Evolutionary conservation across 2,329 filamentous ascomycete genomes (phyloP).

Genomic region (Fusarium sterilihyphosum): DNA sequence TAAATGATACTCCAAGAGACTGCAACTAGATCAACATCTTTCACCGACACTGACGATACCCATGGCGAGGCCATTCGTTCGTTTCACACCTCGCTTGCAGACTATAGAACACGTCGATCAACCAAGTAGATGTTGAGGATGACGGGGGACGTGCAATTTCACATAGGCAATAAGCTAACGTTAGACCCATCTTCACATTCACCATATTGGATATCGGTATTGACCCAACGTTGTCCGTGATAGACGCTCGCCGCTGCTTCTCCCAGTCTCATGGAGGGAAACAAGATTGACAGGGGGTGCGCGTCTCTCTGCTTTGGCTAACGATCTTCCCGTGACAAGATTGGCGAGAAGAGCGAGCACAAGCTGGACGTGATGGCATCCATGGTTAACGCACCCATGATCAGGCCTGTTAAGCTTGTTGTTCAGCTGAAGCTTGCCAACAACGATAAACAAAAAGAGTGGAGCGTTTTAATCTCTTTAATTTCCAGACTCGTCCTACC

Average conservation of each 20-base stretch:
- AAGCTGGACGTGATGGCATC: constrained; percentile 19
- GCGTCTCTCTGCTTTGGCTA: constrained; percentile 29
- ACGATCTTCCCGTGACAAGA: constrained; percentile 43
- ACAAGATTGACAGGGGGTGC: constrained; percentile 30
- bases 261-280: constrained; percentile 1
- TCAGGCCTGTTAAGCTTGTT: not conserved
- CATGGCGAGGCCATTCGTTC: not conserved
- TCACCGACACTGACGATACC: not conserved
- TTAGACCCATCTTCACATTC: not conserved
- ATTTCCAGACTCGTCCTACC: constrained; percentile 40
- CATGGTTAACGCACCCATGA: not conserved
- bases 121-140: not conserved
- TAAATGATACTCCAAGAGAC: not conserved
- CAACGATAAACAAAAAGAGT: constrained; percentile 27
- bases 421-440: constrained; percentile 12
- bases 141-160: constrained; percentile 24
- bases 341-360: constrained; percentile 40
- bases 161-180: constrained; percentile 5
- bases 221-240: not conserved
- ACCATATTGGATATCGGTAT: not conserved
- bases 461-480: constrained; percentile 38
- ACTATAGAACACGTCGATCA: not conserved
- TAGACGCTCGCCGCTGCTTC: constrained; percentile 9
- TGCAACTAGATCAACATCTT: not conserved
- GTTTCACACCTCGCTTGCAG: constrained; percentile 9